Percentiles rank a stretch among this genome's conserved stretches.
phyloP scores from a whole-genome alignment of 345 rosid species.

The Isatis tinctoria region DNA sequence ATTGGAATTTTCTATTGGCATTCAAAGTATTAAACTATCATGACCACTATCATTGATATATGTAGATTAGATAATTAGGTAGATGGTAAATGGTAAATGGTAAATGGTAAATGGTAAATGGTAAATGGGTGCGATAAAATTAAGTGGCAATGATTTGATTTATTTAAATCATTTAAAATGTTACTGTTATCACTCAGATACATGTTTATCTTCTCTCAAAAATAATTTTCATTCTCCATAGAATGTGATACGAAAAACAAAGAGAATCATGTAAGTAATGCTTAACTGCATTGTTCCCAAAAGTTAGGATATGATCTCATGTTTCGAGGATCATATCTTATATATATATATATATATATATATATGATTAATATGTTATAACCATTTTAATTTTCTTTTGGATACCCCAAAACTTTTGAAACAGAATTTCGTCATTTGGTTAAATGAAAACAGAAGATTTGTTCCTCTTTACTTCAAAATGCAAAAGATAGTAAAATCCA shows the following conservation, averaged over 20 bases:
- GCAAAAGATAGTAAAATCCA: background rate
- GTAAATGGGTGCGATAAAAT: background rate
- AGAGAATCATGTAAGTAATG: background rate
- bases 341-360: background rate
- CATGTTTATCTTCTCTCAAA: background rate
- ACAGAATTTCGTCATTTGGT: background rate
- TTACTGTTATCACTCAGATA: background rate
- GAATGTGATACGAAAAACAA: background rate
- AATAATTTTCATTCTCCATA: background rate
- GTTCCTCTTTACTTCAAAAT: background rate
- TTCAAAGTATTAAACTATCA: background rate
- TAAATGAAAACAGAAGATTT: background rate
- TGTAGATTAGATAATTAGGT: background rate
- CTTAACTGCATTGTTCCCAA: slow-evolving; percentile 12
- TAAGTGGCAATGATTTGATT: background rate
- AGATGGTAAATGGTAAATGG: background rate
- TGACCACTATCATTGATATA: background rate
- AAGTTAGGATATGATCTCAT: slow-evolving; percentile 1
- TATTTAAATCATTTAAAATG: background rate
- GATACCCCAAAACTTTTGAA: background rate
- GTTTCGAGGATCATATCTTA: background rate
- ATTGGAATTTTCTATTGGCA: background rate
- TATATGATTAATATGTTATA: background rate
- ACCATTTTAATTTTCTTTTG: background rate
- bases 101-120: no score